Evolutionary conservation across 2,329 filamentous ascomycete species (phyloP).

Genomic region (Didymella pomorum): DNA sequence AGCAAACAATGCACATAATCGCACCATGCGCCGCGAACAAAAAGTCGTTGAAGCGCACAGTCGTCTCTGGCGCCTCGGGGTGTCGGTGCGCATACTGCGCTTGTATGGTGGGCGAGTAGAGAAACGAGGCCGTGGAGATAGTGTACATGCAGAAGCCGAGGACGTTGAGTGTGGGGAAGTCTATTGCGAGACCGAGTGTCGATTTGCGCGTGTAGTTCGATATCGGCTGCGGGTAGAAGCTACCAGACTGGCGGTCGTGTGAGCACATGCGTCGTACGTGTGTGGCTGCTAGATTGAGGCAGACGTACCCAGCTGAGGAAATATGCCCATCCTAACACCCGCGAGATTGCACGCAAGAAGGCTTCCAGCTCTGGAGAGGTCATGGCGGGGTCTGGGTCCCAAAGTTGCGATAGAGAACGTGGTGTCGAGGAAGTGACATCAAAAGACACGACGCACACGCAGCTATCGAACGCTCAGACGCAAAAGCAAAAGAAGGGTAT

Average conservation of each 20-base stretch:
- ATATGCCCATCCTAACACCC: constrained; percentile 49
- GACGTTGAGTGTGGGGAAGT: constrained; percentile 81
- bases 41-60: constrained; percentile 89
- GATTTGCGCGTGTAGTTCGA: constrained; percentile 79
- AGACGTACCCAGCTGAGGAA: constrained; percentile 43
- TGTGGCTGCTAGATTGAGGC: background rate
- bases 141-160: constrained; percentile 79
- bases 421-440: constrained; percentile 14
- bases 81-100: constrained; percentile 85
- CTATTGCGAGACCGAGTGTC: constrained; percentile 84
- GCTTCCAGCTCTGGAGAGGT: constrained; percentile 34
- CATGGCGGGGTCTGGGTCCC: constrained; percentile 21
- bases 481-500: background rate
- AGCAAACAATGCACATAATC: constrained; percentile 73
- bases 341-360: constrained; percentile 45
- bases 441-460: constrained; percentile 7
- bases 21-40: constrained; percentile 85
- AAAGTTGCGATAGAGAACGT: constrained; percentile 9
- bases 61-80: constrained; percentile 75
- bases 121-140: constrained; percentile 75
- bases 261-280: constrained; percentile 1
- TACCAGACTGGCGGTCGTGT: constrained; percentile 17
- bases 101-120: constrained; percentile 80
- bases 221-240: constrained; percentile 88
- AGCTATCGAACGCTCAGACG: constrained; percentile 7